phyloP scores from a whole-genome alignment of 768 basidiomycete genomes.

The Calvatia gigantea region DNA sequence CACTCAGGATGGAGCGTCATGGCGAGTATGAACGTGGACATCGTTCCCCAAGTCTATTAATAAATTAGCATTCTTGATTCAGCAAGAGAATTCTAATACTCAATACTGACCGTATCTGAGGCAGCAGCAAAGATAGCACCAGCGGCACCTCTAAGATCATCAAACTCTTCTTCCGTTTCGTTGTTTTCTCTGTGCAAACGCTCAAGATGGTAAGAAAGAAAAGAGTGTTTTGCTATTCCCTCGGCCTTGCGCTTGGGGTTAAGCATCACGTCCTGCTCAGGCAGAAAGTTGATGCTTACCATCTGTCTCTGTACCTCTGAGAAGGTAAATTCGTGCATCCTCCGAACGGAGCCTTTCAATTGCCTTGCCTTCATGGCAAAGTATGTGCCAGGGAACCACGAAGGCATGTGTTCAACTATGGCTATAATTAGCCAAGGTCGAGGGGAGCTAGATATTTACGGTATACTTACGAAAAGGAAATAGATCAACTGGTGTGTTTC shows the following conservation, averaged over 20 bases:
- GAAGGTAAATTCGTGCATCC: conserved; percentile 10
- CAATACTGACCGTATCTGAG: not conserved
- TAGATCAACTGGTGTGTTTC: conserved; percentile 3
- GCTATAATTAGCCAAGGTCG: not conserved
- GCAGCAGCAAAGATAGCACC: not conserved
- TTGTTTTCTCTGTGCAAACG: not conserved
- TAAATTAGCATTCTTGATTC: not conserved
- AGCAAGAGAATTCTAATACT: not conserved
- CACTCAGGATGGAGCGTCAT: conserved; percentile 35
- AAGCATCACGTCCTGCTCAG: not conserved
- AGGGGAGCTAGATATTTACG: not conserved
- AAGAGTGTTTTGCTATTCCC: conserved; percentile 35
- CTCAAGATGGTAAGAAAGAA: conserved; percentile 53
- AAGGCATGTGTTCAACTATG: not conserved
- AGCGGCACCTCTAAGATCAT: not conserved
- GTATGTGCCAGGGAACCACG: conserved; percentile 6
- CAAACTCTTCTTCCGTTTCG: not conserved
- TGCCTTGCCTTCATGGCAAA: not conserved
- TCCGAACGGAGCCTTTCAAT: not conserved
- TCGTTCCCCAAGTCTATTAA: conserved; percentile 26
- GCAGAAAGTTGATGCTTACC: not conserved
- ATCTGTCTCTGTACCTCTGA: not conserved
- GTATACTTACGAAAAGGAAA: conserved; percentile 6
- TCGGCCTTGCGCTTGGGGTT: not conserved
- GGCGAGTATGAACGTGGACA: conserved; percentile 33